These are phyloP conservation scores for Starmerella sp. DNA, from an alignment of 805 yeast species.

Conservation along the genomic window DNA sequence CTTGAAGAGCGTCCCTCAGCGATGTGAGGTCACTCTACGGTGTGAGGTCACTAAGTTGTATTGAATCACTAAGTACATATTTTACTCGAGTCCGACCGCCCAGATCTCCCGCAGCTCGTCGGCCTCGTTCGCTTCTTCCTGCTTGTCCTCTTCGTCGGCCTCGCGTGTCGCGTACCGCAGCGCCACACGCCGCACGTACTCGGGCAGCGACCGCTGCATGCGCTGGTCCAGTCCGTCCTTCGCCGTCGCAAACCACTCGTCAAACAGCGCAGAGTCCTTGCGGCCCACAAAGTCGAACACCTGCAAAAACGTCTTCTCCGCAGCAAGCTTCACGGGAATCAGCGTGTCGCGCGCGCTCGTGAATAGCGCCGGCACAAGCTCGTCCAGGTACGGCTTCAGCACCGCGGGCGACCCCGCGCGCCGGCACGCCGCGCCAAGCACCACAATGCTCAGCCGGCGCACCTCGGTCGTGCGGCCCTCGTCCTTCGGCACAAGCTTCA, in stretches of 20 bases:
- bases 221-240: conserved; percentile 25
- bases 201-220: conserved; percentile 59
- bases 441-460: conserved; percentile 67
- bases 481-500: conserved; percentile 45
- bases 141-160: conserved; percentile 64
- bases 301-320: conserved; percentile 77
- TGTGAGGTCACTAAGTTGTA: too few relatives aligned
- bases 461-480: conserved; percentile 57
- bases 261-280: conserved; percentile 40
- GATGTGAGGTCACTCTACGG: too few relatives aligned
- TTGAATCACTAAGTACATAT: too few relatives aligned
- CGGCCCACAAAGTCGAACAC: conserved; percentile 59
- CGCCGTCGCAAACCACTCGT: conserved; percentile 45
- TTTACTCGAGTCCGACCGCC: conserved; percentile 17
- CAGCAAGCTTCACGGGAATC: conserved; percentile 87
- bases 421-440: conserved; percentile 54
- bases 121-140: conserved; percentile 65
- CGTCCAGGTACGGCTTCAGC: conserved; percentile 43
- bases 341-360: conserved; percentile 74
- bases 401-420: conserved; percentile 46
- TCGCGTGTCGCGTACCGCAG: conserved; percentile 73
- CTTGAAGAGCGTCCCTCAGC: too few relatives aligned
- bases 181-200: conserved; percentile 87
- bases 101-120: conserved; percentile 39
- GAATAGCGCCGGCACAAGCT: conserved; percentile 62